These are phyloP conservation scores for Ophiostoma ips DNA, from an alignment of 2,329 filamentous ascomycete genomes.

Conservation along the genomic window DNA sequence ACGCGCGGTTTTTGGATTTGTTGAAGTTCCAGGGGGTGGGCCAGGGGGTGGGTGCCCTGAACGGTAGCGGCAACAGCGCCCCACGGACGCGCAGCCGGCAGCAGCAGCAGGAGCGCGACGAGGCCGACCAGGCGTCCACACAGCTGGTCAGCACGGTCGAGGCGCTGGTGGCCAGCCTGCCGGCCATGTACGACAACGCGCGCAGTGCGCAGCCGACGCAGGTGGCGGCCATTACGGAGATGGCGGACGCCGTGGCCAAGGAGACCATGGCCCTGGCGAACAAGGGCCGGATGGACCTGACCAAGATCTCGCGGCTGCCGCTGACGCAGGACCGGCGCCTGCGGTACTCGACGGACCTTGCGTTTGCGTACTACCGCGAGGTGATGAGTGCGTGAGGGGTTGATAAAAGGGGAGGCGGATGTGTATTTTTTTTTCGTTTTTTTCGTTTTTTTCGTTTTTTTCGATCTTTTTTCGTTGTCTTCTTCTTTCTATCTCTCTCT, in stretches of 20 bases:
- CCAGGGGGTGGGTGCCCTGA: slow-evolving; percentile 15
- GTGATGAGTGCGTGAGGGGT: slow-evolving; percentile 35
- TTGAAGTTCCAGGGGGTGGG: slow-evolving; percentile 21
- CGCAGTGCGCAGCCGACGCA: slow-evolving; percentile 32
- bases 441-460: neutral
- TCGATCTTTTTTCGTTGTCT: neutral
- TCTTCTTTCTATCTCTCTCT: neutral
- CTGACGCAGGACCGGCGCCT: slow-evolving; percentile 61
- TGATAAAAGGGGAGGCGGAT: neutral
- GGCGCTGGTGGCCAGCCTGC: slow-evolving; percentile 41
- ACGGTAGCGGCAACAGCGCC: slow-evolving; percentile 24
- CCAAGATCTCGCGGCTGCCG: slow-evolving; percentile 43
- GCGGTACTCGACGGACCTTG: slow-evolving; percentile 55
- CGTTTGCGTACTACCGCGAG: slow-evolving; percentile 52
- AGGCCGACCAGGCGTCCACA: slow-evolving; percentile 16
- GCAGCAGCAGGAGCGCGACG: slow-evolving; percentile 11
- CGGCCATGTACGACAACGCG: slow-evolving; percentile 35
- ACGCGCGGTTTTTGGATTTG: slow-evolving; percentile 46
- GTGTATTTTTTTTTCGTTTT: neutral
- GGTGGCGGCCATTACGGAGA: slow-evolving; percentile 66
- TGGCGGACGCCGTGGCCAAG: slow-evolving; percentile 59
- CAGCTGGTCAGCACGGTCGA: slow-evolving; percentile 32
- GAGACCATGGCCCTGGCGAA: slow-evolving; percentile 43
- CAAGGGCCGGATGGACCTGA: slow-evolving; percentile 35
- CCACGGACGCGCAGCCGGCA: slow-evolving; percentile 12